These are phyloP conservation scores for Trichopus zeylanicus DNA, from an alignment of 116 monocot species.

Conservation along the genomic window DNA sequence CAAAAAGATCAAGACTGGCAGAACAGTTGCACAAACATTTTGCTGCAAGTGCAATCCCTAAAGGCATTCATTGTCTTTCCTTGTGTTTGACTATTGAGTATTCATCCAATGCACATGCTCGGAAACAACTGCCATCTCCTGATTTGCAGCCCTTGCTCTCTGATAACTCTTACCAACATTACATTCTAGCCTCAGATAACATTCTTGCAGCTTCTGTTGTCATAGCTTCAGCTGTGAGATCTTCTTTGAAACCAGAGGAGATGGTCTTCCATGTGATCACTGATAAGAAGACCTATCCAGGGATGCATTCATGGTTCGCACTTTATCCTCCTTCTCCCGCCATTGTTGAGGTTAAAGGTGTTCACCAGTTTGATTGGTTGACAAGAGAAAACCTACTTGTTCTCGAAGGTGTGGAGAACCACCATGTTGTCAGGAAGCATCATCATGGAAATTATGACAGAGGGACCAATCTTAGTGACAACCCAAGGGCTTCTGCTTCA, in stretches of 20 bases:
- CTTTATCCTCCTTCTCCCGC: conserved; percentile 65
- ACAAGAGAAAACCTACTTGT: conserved; percentile 88
- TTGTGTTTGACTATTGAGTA: conserved; percentile 89
- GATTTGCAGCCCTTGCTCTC: conserved; percentile 71
- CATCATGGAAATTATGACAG: conserved; percentile 67
- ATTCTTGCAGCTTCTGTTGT: conserved; percentile 92
- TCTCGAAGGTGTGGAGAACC: conserved; percentile 82
- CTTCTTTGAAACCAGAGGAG: conserved; percentile 60
- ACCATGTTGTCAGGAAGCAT: conserved; percentile 64
- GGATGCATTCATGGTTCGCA: conserved; percentile 99
- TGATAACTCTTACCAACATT: conserved; percentile 80
- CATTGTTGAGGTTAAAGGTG: conserved; percentile 81
- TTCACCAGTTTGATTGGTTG: conserved; percentile 96
- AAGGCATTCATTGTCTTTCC: conserved; percentile 93
- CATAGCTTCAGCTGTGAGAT: conserved; percentile 54
- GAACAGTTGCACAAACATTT: conserved; percentile 91
- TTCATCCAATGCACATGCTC: conserved; percentile 93
- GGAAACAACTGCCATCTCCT: conserved; percentile 77
- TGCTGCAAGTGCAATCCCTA: conserved; percentile 91
- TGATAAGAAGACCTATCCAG: conserved; percentile 96
- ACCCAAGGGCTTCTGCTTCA: conserved; percentile 76
- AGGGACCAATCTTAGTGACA: conserved; percentile 43
- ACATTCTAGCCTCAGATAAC: conserved; percentile 76
- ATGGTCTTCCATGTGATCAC: conserved; percentile 94
- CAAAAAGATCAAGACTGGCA: conserved; percentile 63